Percentiles rank a stretch among this genome's conserved stretches.
These are phyloP conservation scores for Stereocaulon alpinum DNA, from an alignment of 495 filamentous ascomycete genomes.

Conservation along the genomic window DNA sequence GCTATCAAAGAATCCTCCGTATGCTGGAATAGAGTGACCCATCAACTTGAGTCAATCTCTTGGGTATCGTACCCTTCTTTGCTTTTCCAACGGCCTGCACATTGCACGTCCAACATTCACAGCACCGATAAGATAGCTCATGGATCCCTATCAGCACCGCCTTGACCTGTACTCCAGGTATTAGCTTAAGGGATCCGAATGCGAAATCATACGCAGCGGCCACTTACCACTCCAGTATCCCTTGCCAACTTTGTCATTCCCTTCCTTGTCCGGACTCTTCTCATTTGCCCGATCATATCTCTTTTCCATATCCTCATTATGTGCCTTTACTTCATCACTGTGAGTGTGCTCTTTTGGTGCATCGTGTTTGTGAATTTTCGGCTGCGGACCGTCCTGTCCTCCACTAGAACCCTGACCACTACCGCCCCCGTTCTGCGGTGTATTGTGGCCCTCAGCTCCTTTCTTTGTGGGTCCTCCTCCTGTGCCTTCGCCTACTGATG, in stretches of 20 bases:
- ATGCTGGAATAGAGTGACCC: no score
- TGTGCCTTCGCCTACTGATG: conserved; percentile 22
- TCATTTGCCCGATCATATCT: conserved; percentile 24
- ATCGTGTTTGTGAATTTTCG: conserved; percentile 22
- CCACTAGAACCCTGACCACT: conserved; percentile 11
- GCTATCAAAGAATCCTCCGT: no score
- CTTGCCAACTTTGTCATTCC: conserved; percentile 21
- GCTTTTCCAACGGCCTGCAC: neutral
- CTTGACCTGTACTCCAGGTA: conserved; percentile 10
- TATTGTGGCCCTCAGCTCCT: conserved; percentile 18
- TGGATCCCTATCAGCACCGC: conserved; percentile 22
- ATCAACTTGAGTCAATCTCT: neutral
- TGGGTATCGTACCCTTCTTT: neutral
- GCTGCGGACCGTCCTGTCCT: conserved; percentile 18
- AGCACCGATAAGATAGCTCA: neutral
- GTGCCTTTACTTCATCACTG: conserved; percentile 23
- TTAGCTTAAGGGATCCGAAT: neutral
- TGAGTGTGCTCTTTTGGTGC: conserved; percentile 16
- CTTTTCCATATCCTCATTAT: conserved; percentile 17
- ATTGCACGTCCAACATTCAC: neutral
- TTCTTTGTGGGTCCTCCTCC: conserved; percentile 22
- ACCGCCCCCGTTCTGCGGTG: conserved; percentile 9
- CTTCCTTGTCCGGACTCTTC: conserved; percentile 10
- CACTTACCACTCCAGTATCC: conserved; percentile 25
- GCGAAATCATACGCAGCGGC: neutral